These are phyloP conservation scores for Phytophthora rubi DNA, from an alignment of 352 stramenopile species.

Conservation along the genomic window DNA sequence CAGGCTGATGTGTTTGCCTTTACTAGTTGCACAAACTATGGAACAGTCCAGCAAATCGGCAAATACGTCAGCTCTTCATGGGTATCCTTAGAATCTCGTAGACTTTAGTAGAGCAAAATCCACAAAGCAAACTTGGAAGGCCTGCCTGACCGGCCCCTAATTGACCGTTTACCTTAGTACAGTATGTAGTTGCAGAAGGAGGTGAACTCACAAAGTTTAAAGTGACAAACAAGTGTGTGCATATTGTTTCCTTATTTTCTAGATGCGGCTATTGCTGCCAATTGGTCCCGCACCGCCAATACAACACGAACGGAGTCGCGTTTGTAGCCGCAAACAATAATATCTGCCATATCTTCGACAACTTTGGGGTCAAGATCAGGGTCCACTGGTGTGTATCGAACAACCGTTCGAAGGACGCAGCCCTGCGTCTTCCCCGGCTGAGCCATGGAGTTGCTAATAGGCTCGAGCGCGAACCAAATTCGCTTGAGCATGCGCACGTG, in stretches of 20 bases:
- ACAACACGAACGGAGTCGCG: constrained; percentile 32
- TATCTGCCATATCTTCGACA: constrained; percentile 31
- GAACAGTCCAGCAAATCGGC: no score
- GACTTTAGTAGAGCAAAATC: no score
- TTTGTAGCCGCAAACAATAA: constrained; percentile 28
- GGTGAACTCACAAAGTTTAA: no score
- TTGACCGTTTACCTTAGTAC: no score
- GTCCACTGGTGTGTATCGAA: constrained; percentile 33
- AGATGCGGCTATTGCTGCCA: constrained; percentile 19
- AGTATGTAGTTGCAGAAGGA: no score
- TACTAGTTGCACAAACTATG: no score
- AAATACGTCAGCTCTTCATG: no score
- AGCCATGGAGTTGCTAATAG: constrained; percentile 1
- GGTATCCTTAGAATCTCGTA: no score
- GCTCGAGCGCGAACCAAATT: constrained; percentile 34
- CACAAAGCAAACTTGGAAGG: no score
- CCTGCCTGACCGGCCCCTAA: no score
- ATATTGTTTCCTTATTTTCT: not conserved
- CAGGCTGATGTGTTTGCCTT: no score
- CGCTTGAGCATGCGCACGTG: constrained; percentile 31
- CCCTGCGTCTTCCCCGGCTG: constrained; percentile 7
- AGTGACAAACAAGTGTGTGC: not conserved
- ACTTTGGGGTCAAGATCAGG: constrained; percentile 16
- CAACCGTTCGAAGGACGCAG: constrained; percentile 31
- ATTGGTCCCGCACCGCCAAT: constrained; percentile 28